These are phyloP conservation scores for Cercospora zeae-maydis DNA, from an alignment of 2,329 filamentous ascomycete genomes.

Conservation along the genomic window DNA sequence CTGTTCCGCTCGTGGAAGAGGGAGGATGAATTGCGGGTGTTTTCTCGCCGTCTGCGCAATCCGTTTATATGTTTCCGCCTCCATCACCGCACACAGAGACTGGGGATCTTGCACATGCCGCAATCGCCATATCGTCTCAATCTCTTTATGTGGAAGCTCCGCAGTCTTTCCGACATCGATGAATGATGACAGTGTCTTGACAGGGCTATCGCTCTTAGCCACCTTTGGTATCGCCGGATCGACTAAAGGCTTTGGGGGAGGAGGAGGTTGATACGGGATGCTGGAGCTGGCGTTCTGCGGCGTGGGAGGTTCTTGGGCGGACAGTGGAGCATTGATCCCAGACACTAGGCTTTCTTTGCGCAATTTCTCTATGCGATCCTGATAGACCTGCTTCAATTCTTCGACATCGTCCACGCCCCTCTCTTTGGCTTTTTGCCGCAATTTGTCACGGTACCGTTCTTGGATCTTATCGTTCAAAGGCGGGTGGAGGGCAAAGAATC, in stretches of 20 bases:
- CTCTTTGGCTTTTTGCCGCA: constrained; percentile 74
- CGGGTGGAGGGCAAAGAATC: constrained; percentile 78
- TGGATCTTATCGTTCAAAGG: constrained; percentile 53
- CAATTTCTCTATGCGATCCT: constrained; percentile 73
- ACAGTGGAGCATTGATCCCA: constrained; percentile 47
- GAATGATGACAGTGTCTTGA: constrained; percentile 64
- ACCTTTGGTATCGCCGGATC: constrained; percentile 29
- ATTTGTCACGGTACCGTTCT: constrained; percentile 84
- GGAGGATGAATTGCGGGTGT: constrained; percentile 87
- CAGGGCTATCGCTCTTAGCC: constrained; percentile 44
- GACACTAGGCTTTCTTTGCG: constrained; percentile 62
- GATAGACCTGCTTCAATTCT: constrained; percentile 76
- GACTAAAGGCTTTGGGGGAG: constrained; percentile 37
- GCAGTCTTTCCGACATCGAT: constrained; percentile 77
- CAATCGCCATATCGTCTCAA: constrained; percentile 85
- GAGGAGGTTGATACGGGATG: constrained; percentile 36
- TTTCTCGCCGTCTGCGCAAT: constrained; percentile 68
- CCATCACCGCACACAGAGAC: constrained; percentile 80
- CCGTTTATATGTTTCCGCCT: constrained; percentile 65
- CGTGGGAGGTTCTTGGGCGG: constrained; percentile 28
- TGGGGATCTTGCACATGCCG: constrained; percentile 70
- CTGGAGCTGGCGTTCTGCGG: constrained; percentile 25
- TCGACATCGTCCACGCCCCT: constrained; percentile 67
- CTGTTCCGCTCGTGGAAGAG: constrained; percentile 63
- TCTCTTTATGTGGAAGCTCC: constrained; percentile 71